phyloP scores from a whole-genome alignment of 805 yeast genomes.

The Sporopachydermia quercuum region DNA sequence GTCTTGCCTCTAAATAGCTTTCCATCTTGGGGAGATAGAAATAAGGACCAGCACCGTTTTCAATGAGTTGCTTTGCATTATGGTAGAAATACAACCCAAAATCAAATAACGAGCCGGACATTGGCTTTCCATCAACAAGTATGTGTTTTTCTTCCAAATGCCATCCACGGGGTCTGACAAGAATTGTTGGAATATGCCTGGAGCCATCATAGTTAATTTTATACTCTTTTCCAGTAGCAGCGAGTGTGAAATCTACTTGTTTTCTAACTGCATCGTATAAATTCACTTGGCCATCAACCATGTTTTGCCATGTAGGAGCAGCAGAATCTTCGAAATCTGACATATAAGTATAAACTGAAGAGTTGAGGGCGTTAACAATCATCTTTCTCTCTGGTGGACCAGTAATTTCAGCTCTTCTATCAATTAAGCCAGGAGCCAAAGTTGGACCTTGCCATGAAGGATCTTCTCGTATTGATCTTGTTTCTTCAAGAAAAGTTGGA shows the following conservation, averaged over 20 bases:
- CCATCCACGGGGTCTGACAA: slow-evolving; percentile 85
- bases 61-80: slow-evolving; percentile 47
- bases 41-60: slow-evolving; percentile 64
- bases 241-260: slow-evolving; percentile 33
- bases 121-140: slow-evolving; percentile 58
- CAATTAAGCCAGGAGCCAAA: slow-evolving; percentile 56
- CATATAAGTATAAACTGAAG: slow-evolving; percentile 71
- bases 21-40: slow-evolving; percentile 80
- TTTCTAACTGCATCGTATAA: slow-evolving; percentile 63
- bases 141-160: slow-evolving; percentile 67
- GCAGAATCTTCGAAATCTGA: slow-evolving; percentile 77
- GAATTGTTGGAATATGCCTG: slow-evolving; percentile 57
- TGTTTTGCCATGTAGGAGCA: slow-evolving; percentile 72
- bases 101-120: slow-evolving; percentile 65
- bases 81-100: slow-evolving; percentile 68
- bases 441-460: slow-evolving; percentile 65
- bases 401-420: slow-evolving; percentile 69
- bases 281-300: slow-evolving; percentile 71
- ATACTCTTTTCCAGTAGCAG: slow-evolving; percentile 18
- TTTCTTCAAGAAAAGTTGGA: slow-evolving; percentile 53
- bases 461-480: slow-evolving; percentile 54
- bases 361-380: slow-evolving; percentile 71
- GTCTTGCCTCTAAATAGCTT: slow-evolving; percentile 67
- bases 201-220: slow-evolving; percentile 36
- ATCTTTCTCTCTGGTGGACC: slow-evolving; percentile 79